Evolutionary conservation across 495 filamentous ascomycete genomes (phyloP).

Genomic region (Penicilliopsis zonata): DNA sequence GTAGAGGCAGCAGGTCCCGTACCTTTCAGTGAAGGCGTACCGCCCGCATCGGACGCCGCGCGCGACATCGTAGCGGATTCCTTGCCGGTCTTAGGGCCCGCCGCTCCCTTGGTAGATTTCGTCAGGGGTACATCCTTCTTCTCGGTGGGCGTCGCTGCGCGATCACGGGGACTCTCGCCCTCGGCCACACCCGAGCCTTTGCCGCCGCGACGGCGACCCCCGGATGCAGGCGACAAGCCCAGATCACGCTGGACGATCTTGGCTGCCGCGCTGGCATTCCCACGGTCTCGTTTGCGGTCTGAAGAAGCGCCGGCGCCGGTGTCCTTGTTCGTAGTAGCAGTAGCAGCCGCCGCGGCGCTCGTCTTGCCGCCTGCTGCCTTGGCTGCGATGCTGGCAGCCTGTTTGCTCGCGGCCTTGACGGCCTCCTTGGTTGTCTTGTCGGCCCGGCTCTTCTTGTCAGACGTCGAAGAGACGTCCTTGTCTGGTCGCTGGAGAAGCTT

Average conservation of each 20-base stretch:
- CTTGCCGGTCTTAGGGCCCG: conserved; percentile 13
- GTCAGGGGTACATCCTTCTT: conserved; percentile 19
- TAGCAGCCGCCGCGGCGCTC: conserved; percentile 9
- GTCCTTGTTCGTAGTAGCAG: conserved; percentile 22
- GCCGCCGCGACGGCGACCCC: conserved; percentile 33
- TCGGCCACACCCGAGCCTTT: conserved; percentile 19
- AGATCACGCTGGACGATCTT: conserved; percentile 84
- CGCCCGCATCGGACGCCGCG: conserved; percentile 6
- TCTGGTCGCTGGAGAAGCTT: conserved; percentile 29
- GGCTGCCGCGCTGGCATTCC: conserved; percentile 62
- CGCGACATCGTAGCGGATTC: conserved; percentile 1
- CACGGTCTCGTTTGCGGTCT: conserved; percentile 51
- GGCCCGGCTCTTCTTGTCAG: conserved; percentile 41
- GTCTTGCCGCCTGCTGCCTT: conserved; percentile 12
- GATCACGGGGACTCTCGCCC: conserved; percentile 13
- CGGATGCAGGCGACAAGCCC: conserved; percentile 54
- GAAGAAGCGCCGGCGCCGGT: conserved; percentile 13
- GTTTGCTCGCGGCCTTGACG: conserved; percentile 69
- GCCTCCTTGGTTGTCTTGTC: conserved; percentile 60
- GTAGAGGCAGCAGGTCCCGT: conserved; percentile 8
- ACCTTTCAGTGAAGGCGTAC: conserved; percentile 10
- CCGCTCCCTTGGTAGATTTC: conserved; percentile 18
- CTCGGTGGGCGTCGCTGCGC: conserved; percentile 19
- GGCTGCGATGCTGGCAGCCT: conserved; percentile 29
- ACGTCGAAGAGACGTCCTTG: conserved; percentile 25